phyloP scores from a whole-genome alignment of 2,329 filamentous ascomycete species.

The Rhynchosporium agropyri region DNA sequence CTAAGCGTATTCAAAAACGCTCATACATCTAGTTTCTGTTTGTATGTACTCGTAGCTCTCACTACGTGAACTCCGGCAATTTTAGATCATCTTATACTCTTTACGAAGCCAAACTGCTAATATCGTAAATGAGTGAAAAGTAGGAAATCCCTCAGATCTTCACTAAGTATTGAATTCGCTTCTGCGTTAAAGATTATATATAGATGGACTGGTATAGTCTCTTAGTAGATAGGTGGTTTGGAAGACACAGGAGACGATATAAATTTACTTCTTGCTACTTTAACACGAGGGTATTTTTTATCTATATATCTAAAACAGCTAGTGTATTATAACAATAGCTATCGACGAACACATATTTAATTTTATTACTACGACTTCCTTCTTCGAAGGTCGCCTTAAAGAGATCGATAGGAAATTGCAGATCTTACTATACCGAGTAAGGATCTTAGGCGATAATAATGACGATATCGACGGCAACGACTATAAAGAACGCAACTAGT shows the following conservation, averaged over 20 bases:
- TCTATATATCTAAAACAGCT: too few species aligned
- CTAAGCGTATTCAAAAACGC: background rate
- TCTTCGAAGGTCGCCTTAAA: too few species aligned
- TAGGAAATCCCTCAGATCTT: too few species aligned
- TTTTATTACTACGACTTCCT: too few species aligned
- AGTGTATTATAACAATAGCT: too few species aligned
- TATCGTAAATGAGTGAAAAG: background rate
- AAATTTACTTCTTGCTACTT: constrained; percentile 3
- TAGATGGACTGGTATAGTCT: background rate
- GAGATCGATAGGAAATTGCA: too few species aligned
- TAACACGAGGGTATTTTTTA: background rate
- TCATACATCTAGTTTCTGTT: constrained; percentile 1
- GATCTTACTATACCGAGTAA: too few species aligned
- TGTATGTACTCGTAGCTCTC: background rate
- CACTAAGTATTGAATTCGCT: too few species aligned
- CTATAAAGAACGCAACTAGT: too few species aligned
- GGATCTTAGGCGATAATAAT: too few species aligned
- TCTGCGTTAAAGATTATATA: background rate
- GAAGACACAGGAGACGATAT: constrained; percentile 1
- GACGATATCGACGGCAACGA: too few species aligned
- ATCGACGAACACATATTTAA: too few species aligned
- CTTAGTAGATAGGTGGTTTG: background rate
- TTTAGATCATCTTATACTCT: background rate
- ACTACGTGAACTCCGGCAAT: background rate
- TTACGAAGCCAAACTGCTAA: constrained; percentile 1